phyloP scores from a whole-genome alignment of 441 rosid species.

The Melastoma candidum region DNA sequence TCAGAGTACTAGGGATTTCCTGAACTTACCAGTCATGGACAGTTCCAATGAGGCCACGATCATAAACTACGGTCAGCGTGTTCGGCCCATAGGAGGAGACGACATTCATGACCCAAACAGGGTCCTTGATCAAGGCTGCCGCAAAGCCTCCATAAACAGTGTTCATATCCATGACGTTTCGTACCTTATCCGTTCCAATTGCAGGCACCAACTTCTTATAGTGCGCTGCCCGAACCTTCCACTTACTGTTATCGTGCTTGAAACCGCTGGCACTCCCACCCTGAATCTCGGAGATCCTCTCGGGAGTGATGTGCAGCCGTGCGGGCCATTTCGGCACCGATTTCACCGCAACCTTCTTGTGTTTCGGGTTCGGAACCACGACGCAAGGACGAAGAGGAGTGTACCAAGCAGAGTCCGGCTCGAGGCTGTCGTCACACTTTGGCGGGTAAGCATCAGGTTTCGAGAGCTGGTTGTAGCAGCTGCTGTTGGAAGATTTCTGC shows the following conservation, averaged over 20 bases:
- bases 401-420: constrained; percentile 19
- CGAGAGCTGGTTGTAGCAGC: constrained; percentile 12
- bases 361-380: constrained; percentile 9
- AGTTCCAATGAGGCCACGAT: constrained; percentile 17
- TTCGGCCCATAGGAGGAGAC: constrained; percentile 17
- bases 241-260: constrained; percentile 14
- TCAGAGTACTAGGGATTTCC: not conserved
- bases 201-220: constrained; percentile 17
- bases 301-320: constrained; percentile 12
- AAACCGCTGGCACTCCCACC: constrained; percentile 12
- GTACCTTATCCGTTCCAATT: constrained; percentile 15
- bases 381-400: constrained; percentile 17
- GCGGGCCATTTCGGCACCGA: constrained; percentile 17
- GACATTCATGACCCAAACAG: constrained; percentile 17
- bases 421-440: constrained; percentile 14
- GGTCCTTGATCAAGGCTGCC: constrained; percentile 13
- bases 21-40: constrained; percentile 16
- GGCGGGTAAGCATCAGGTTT: constrained; percentile 15
- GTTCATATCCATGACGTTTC: constrained; percentile 22
- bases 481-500: constrained; percentile 14
- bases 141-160: constrained; percentile 18
- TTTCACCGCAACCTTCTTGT: constrained; percentile 4
- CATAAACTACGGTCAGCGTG: constrained; percentile 13
- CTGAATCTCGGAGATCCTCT: constrained; percentile 10
- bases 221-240: constrained; percentile 13